A percentile compares a stretch with the other conserved stretches of the same genome.
These are phyloP conservation scores for Globisporangium acanthophoron DNA, from an alignment of 352 stramenopile species.

Conservation along the genomic window DNA sequence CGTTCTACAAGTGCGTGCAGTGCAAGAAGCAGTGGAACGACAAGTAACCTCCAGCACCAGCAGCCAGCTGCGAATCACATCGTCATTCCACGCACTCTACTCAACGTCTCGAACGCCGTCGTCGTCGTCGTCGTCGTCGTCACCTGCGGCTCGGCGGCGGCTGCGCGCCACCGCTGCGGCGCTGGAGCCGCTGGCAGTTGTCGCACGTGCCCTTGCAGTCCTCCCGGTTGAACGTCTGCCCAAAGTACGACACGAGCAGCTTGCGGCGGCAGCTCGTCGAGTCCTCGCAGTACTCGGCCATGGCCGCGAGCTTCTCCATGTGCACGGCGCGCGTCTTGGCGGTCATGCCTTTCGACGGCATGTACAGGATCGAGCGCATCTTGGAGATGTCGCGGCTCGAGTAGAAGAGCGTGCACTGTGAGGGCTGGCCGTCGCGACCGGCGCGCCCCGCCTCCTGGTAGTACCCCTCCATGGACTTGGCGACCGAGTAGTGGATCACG, in stretches of 20 bases:
- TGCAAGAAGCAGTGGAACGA: slow-evolving; percentile 98
- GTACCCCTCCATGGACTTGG: slow-evolving; percentile 96
- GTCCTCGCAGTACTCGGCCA: slow-evolving; percentile 80
- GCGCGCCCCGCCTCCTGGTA: slow-evolving; percentile 97
- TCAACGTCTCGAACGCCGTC: no score
- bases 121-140: not conserved
- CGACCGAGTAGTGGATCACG: slow-evolving; percentile 90
- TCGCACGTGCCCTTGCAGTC: slow-evolving; percentile 43
- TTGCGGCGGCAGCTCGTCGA: slow-evolving; percentile 67
- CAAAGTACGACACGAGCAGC: slow-evolving; percentile 76
- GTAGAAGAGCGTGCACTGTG: slow-evolving; percentile 92
- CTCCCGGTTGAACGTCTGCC: slow-evolving; percentile 59
- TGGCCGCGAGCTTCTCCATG: slow-evolving; percentile 71
- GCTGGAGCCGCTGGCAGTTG: slow-evolving; percentile 12
- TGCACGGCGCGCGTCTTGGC: slow-evolving; percentile 62
- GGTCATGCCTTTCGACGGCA: slow-evolving; percentile 78
- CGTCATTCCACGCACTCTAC: not conserved
- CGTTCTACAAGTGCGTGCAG: slow-evolving; percentile 99
- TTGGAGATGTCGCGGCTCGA: slow-evolving; percentile 73
- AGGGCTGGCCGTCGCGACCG: slow-evolving; percentile 92
- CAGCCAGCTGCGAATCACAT: not conserved
- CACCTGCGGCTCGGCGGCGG: not conserved
- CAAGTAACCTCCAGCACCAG: slow-evolving; percentile 20
- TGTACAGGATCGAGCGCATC: slow-evolving; percentile 74
- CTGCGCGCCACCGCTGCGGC: not conserved